Conservation (phyloP, 352 stramenopile genomes). For the Globisporangium spinosum region DNA sequence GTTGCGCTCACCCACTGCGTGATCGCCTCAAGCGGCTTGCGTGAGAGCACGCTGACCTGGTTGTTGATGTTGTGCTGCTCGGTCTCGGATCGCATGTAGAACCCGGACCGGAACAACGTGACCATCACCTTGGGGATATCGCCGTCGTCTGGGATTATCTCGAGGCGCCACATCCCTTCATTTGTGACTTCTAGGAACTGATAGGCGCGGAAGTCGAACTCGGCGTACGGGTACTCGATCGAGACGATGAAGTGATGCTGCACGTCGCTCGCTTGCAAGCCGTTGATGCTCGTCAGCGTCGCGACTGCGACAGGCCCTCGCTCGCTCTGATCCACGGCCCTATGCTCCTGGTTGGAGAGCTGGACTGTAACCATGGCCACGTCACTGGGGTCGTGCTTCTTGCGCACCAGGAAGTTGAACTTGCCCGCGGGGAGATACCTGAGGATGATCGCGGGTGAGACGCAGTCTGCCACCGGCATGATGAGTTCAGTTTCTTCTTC, state of each 20-base stretch:
- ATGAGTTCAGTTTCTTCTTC: constrained; percentile 31
- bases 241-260: constrained; percentile 29
- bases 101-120: constrained; percentile 28
- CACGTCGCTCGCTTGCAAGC: constrained; percentile 25
- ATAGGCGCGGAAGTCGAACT: constrained; percentile 31
- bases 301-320: constrained; percentile 22
- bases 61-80: constrained; percentile 27
- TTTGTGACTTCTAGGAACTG: constrained; percentile 19
- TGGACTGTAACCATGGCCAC: constrained; percentile 26
- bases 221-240: constrained; percentile 30
- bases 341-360: constrained; percentile 34
- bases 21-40: constrained; percentile 9
- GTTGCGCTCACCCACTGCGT: constrained; percentile 5
- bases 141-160: constrained; percentile 19
- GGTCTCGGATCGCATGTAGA: constrained; percentile 24
- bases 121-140: constrained; percentile 30
- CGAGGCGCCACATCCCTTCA: constrained; percentile 23
- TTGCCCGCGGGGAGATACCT: constrained; percentile 16
- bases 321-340: constrained; percentile 19
- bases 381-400: constrained; percentile 11
- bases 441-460: constrained; percentile 22
- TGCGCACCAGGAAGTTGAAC: constrained; percentile 35
- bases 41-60: constrained; percentile 13
- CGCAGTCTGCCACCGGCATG: constrained; percentile 41
- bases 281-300: constrained; percentile 25